Percentiles rank a stretch among this genome's conserved stretches.
These are phyloP conservation scores for Spatholobus suberectus DNA, from an alignment of 306 rosid species.

Conservation along the genomic window DNA sequence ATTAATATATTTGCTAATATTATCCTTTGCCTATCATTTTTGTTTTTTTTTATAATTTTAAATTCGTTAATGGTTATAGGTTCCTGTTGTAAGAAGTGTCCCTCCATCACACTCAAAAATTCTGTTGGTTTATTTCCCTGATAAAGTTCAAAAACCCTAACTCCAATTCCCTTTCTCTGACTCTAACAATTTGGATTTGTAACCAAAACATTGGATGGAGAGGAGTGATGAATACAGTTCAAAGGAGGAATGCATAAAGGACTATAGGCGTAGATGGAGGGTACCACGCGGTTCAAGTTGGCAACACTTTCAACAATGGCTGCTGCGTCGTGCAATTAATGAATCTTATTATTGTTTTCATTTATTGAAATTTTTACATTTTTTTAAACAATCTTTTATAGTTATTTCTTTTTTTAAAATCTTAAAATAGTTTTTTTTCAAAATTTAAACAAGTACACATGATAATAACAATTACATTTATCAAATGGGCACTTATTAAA, in stretches of 20 bases:
- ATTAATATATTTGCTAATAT: too few species aligned
- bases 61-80: not conserved
- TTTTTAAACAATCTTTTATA: too few species aligned
- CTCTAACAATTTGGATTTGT: not conserved
- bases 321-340: constrained; percentile 71
- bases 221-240: constrained; percentile 56
- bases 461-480: too few species aligned
- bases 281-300: constrained; percentile 73
- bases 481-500: too few species aligned
- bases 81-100: not conserved
- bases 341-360: too few species aligned
- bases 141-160: constrained; percentile 14
- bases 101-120: not conserved
- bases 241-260: constrained; percentile 83
- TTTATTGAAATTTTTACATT: too few species aligned
- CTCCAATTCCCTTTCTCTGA: not conserved
- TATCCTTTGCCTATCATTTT: too few species aligned
- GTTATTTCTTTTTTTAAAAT: too few species aligned
- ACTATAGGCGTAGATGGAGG: constrained; percentile 82
- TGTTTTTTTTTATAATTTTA: too few species aligned
- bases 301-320: constrained; percentile 66
- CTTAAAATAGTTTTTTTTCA: too few species aligned
- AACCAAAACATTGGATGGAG: not conserved
- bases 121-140: not conserved
- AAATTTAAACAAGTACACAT: too few species aligned